phyloP scores from a whole-genome alignment of 2,329 filamentous ascomycete species.

The Arthrocladium fulminans region DNA sequence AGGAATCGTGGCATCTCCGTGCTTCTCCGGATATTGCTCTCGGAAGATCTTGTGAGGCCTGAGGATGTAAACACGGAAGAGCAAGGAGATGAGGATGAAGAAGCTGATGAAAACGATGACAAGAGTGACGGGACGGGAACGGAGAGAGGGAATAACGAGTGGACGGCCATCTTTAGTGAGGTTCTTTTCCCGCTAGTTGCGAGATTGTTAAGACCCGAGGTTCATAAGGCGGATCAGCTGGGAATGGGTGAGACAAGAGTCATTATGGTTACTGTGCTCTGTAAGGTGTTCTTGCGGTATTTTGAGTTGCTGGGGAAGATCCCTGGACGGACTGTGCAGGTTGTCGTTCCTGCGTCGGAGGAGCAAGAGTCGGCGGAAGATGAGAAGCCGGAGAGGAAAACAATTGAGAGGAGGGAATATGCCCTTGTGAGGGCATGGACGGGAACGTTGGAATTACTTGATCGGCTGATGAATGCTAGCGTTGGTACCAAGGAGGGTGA shows the following conservation, averaged over 20 bases:
- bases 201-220: conserved; percentile 81
- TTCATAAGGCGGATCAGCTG: conserved; percentile 79
- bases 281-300: conserved; percentile 93
- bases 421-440: conserved; percentile 56
- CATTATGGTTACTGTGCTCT: conserved; percentile 80
- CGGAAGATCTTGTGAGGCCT: conserved; percentile 55
- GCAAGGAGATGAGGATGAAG: neutral
- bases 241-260: conserved; percentile 96
- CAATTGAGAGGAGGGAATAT: conserved; percentile 5
- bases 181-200: conserved; percentile 88
- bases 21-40: conserved; percentile 76
- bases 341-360: neutral
- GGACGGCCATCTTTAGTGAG: conserved; percentile 90
- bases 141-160: conserved; percentile 67
- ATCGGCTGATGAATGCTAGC: conserved; percentile 78
- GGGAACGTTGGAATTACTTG: conserved; percentile 86
- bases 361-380: neutral
- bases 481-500: conserved; percentile 17
- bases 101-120: neutral
- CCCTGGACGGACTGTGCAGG: conserved; percentile 5
- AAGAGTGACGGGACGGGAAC: neutral
- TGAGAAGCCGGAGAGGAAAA: neutral
- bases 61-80: conserved; percentile 3
- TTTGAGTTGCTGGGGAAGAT: conserved; percentile 63
- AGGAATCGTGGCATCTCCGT: conserved; percentile 79